phyloP scores from a whole-genome alignment of 495 filamentous ascomycete species.

The Lophiotrema nucula region DNA sequence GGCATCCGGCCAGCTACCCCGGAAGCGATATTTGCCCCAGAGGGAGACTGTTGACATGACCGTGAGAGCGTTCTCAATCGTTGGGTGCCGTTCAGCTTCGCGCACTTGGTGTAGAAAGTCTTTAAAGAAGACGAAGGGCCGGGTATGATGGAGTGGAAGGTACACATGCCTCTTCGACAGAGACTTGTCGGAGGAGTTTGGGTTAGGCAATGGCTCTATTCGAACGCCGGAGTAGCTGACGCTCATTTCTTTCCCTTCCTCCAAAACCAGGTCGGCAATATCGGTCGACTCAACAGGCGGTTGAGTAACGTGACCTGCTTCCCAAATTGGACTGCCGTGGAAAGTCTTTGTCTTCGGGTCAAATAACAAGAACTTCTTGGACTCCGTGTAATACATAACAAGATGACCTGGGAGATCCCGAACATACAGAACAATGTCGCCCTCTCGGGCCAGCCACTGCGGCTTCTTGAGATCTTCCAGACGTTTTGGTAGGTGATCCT shows the following conservation, averaged over 20 bases:
- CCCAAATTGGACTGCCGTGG: constrained; percentile 50
- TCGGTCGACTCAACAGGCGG: constrained; percentile 42
- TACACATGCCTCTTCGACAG: constrained; percentile 55
- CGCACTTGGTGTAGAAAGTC: constrained; percentile 46
- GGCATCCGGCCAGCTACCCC: constrained; percentile 55
- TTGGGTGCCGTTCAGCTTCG: constrained; percentile 50
- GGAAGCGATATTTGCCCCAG: constrained; percentile 51
- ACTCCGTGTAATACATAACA: constrained; percentile 42
- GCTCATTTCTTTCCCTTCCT: constrained; percentile 41
- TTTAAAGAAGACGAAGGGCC: constrained; percentile 55
- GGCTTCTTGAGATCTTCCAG: constrained; percentile 40
- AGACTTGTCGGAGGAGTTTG: constrained; percentile 50
- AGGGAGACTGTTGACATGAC: constrained; percentile 55
- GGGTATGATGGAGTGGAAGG: constrained; percentile 53
- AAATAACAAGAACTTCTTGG: constrained; percentile 41
- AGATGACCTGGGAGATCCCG: constrained; percentile 37
- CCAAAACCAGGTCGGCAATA: constrained; percentile 47
- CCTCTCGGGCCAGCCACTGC: constrained; percentile 54
- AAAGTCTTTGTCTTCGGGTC: constrained; percentile 31
- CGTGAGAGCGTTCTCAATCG: constrained; percentile 55
- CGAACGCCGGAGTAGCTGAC: constrained; percentile 59
- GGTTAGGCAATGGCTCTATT: constrained; percentile 56
- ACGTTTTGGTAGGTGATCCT: constrained; percentile 39
- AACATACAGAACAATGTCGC: constrained; percentile 60
- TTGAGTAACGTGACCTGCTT: constrained; percentile 56